Percentiles rank a stretch among this genome's conserved stretches.
Evolutionary conservation across 192 early-diverging fungal genomes (phyloP).

Genomic region (Funneliformis geosporum): DNA sequence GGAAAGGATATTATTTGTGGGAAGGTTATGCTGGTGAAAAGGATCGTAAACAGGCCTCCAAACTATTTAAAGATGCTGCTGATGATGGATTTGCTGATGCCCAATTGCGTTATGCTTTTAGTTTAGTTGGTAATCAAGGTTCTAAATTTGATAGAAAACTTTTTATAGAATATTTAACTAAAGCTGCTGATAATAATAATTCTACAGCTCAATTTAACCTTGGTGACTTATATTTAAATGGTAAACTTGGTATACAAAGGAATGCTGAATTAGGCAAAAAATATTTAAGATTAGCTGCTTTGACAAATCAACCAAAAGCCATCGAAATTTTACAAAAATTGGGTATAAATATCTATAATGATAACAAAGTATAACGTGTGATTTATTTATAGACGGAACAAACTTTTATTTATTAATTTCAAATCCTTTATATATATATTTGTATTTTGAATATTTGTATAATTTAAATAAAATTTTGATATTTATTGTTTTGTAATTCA

Average conservation of each 20-base stretch:
- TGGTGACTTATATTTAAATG: conserved; percentile 6
- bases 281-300: conserved; percentile 16
- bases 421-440: too few relatives aligned
- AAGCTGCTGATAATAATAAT: not conserved
- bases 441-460: too few relatives aligned
- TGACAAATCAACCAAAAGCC: conserved; percentile 4
- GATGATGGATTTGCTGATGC: conserved; percentile 30
- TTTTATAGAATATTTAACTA: conserved; percentile 5
- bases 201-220: not conserved
- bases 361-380: not conserved
- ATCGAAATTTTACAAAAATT: conserved; percentile 43
- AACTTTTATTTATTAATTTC: too few relatives aligned
- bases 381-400: too few relatives aligned
- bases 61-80: conserved; percentile 28
- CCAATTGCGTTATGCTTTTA: conserved; percentile 28
- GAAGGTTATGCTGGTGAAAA: conserved; percentile 24
- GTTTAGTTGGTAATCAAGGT: not conserved
- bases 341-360: not conserved
- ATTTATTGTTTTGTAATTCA: too few relatives aligned
- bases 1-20: conserved; percentile 32
- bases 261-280: not conserved
- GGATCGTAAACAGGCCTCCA: not conserved
- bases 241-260: not conserved
- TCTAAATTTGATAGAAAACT: not conserved
- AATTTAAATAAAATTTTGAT: too few relatives aligned